phyloP scores from a whole-genome alignment of 768 basidiomycete genomes.

The Amanita pallidorosea region DNA sequence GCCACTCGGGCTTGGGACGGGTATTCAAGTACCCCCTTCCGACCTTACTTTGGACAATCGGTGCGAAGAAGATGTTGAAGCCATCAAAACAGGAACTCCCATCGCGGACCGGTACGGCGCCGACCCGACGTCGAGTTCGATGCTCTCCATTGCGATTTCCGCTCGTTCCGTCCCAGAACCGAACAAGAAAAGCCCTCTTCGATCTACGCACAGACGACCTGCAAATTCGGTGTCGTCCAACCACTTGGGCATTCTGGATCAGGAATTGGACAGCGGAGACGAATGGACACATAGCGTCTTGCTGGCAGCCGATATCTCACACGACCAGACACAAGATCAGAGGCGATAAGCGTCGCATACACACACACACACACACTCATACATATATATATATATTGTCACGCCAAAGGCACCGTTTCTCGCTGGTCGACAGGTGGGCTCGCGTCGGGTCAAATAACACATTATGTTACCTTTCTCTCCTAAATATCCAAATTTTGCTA shows the following conservation, averaged over 20 bases:
- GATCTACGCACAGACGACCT: conserved; percentile 14
- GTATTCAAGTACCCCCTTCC: conserved; percentile 22
- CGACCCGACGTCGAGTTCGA: conserved; percentile 14
- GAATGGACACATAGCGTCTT: conserved; percentile 73
- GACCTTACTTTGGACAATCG: conserved; percentile 12
- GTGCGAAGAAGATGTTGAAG: neutral
- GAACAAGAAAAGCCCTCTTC: conserved; percentile 12
- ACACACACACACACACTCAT: neutral
- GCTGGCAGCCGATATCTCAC: conserved; percentile 49
- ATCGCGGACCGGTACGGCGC: conserved; percentile 25
- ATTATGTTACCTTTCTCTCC: neutral
- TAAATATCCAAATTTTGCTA: neutral
- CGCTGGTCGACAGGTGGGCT: neutral
- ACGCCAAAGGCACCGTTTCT: neutral
- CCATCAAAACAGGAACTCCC: conserved; percentile 16
- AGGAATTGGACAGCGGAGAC: conserved; percentile 34
- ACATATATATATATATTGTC: neutral
- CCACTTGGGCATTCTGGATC: conserved; percentile 34
- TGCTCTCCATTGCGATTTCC: conserved; percentile 9
- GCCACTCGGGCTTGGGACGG: conserved; percentile 30
- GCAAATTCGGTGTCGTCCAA: conserved; percentile 29
- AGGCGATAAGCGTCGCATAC: neutral
- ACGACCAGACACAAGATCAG: conserved; percentile 14
- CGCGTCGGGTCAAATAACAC: neutral
- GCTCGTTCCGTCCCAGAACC: conserved; percentile 6